A percentile compares a stretch with the other conserved stretches of the same genome.
These are phyloP conservation scores for Trypanosoma rangeli DNA, from an alignment of 208 protist species.

Conservation along the genomic window DNA sequence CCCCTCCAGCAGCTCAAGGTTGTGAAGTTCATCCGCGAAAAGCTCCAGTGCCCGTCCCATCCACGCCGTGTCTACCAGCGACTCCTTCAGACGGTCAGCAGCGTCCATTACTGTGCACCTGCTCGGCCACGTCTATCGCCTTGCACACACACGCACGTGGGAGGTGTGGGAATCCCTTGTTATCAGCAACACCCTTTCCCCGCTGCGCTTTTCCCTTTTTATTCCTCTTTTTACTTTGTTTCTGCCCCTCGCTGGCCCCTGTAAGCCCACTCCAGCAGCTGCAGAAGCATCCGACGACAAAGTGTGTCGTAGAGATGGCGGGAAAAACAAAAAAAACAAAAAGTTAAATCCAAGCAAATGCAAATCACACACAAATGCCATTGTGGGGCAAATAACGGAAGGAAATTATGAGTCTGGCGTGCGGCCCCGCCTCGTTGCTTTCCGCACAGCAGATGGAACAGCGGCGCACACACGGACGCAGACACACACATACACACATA, in stretches of 20 bases:
- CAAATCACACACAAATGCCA: background rate
- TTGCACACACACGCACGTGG: background rate
- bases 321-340: background rate
- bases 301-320: background rate
- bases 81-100: conserved; percentile 29
- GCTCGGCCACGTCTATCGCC: background rate
- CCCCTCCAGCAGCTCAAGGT: conserved; percentile 51
- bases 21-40: conserved; percentile 59
- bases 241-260: background rate
- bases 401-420: background rate
- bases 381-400: background rate
- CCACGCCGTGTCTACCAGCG: conserved; percentile 59
- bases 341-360: background rate
- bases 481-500: background rate
- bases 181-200: background rate
- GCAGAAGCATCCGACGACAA: background rate
- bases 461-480: too few relatives aligned
- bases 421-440: background rate
- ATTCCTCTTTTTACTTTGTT: background rate
- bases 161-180: background rate
- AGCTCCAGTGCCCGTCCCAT: conserved; percentile 38
- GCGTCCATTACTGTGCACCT: conserved; percentile 26
- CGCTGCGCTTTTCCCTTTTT: background rate
- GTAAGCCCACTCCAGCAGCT: background rate
- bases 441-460: too few relatives aligned